Evolutionary conservation across 2,329 filamentous ascomycete genomes (phyloP).

Genomic region (Geoglossum cookeanum): DNA sequence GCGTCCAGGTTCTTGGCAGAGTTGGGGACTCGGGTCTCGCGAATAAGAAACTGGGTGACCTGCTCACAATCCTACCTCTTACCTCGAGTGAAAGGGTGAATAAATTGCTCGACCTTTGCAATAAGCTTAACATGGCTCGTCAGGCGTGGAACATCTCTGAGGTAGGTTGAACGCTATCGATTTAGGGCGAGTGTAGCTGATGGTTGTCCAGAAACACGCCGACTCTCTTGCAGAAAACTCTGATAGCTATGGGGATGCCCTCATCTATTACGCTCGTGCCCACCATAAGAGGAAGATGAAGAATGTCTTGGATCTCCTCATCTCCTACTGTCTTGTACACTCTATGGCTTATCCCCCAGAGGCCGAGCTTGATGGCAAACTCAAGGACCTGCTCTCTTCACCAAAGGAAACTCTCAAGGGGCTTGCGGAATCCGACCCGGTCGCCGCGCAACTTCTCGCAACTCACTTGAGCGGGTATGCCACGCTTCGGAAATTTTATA

Average conservation of each 20-base stretch:
- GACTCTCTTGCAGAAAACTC: conserved; percentile 54
- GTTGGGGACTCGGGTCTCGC: conserved; percentile 56
- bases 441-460: conserved; percentile 67
- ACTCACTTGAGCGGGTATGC: conserved; percentile 83
- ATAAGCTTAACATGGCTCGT: conserved; percentile 55
- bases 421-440: conserved; percentile 54
- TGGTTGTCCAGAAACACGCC: conserved; percentile 50
- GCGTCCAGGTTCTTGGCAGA: conserved; percentile 63
- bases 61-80: conserved; percentile 56
- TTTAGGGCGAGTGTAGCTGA: background rate
- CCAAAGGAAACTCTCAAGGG: conserved; percentile 52
- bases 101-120: conserved; percentile 61
- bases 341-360: conserved; percentile 61
- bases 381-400: conserved; percentile 49
- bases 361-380: conserved; percentile 51
- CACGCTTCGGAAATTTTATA: conserved; percentile 76
- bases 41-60: conserved; percentile 51
- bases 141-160: conserved; percentile 69
- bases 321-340: conserved; percentile 70
- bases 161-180: conserved; percentile 30
- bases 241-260: conserved; percentile 63
- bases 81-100: conserved; percentile 56
- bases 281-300: conserved; percentile 63
- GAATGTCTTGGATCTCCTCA: conserved; percentile 69
- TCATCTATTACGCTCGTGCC: conserved; percentile 81